phyloP scores from a whole-genome alignment of 176 grass and related monocot genomes.

The Bolboschoenus planiculmis region DNA sequence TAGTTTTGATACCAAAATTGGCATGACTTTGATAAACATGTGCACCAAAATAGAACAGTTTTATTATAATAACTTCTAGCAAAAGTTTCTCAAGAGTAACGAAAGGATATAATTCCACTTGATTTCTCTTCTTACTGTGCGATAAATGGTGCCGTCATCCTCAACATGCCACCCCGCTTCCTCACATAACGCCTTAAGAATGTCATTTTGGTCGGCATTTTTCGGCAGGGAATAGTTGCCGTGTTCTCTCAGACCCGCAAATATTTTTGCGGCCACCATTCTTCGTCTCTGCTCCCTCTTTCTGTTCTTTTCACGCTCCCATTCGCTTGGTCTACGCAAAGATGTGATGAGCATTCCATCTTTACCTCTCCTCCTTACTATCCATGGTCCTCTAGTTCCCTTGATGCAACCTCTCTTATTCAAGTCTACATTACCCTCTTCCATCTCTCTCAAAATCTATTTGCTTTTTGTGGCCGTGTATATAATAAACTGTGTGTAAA shows the following conservation, averaged over 20 bases:
- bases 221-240: conserved; percentile 66
- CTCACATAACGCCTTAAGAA: conserved; percentile 65
- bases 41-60: neutral
- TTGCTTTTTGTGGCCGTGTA: neutral
- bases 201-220: conserved; percentile 88
- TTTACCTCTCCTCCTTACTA: conserved; percentile 35
- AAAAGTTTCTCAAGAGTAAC: neutral
- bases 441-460: neutral
- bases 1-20: neutral
- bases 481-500: neutral
- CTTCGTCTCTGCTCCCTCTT: conserved; percentile 55
- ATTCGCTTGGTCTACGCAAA: conserved; percentile 49
- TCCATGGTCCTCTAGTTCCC: conserved; percentile 67
- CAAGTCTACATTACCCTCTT: conserved; percentile 18
- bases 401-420: conserved; percentile 55
- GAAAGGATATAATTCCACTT: neutral
- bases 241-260: conserved; percentile 48
- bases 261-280: conserved; percentile 57
- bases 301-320: conserved; percentile 84
- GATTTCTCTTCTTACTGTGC: conserved; percentile 29
- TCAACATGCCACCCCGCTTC: conserved; percentile 76
- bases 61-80: neutral
- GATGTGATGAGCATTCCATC: conserved; percentile 44
- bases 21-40: neutral
- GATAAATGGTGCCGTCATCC: conserved; percentile 62